Conservation (phyloP, 2,329 filamentous ascomycete genomes). For the Colletotrichum tabaci region DNA sequence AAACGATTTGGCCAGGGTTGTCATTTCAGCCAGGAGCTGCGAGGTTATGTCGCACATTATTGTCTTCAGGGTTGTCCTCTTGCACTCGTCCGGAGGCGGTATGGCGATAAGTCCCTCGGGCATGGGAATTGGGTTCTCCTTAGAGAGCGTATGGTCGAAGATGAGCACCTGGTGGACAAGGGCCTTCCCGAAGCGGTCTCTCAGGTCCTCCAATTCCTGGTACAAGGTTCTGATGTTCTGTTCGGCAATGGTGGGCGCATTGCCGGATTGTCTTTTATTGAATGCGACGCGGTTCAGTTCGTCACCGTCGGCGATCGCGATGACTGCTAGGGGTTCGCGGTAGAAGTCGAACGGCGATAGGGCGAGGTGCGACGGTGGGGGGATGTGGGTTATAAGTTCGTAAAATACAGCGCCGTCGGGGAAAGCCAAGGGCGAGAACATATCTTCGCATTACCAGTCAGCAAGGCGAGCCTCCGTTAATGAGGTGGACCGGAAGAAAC, state of each 20-base stretch:
- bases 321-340: conserved; percentile 84
- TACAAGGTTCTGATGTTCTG: conserved; percentile 72
- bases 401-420: conserved; percentile 90
- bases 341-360: conserved; percentile 92
- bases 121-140: conserved; percentile 66
- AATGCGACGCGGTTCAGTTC: conserved; percentile 73
- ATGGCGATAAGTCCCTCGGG: conserved; percentile 80
- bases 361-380: conserved; percentile 83
- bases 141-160: conserved; percentile 77
- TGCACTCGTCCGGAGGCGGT: conserved; percentile 77
- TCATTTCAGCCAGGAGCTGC: conserved; percentile 81
- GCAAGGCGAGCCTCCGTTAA: neutral
- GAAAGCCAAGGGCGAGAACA: conserved; percentile 93
- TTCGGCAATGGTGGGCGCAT: conserved; percentile 66
- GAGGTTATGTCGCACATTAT: conserved; percentile 86
- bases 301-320: conserved; percentile 87
- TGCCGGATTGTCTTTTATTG: conserved; percentile 68
- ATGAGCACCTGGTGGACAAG: conserved; percentile 84
- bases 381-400: conserved; percentile 85
- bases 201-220: conserved; percentile 79
- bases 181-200: conserved; percentile 81
- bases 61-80: conserved; percentile 84
- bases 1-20: conserved; percentile 79
- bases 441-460: conserved; percentile 69
- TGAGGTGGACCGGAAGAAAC: neutral